Evolutionary conservation across 164 flowering plant genomes (phyloP).

Genomic region (Houttuynia cordata): DNA sequence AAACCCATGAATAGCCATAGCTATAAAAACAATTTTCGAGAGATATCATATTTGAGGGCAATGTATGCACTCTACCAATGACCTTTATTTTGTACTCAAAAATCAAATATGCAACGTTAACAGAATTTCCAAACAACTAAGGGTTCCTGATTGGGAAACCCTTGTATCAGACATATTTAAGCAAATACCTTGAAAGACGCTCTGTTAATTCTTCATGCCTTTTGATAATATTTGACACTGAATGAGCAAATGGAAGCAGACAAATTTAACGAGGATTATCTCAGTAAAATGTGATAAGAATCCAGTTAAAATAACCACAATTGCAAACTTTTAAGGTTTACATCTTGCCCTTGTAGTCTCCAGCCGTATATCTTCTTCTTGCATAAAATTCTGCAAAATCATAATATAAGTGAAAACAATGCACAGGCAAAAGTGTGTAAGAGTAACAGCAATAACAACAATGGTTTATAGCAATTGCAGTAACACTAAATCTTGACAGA

Average conservation of each 20-base stretch:
- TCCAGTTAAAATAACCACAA: background rate
- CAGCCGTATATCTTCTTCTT: conserved; percentile 47
- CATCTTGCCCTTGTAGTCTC: conserved; percentile 72
- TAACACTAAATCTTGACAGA: background rate
- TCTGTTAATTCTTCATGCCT: conserved; percentile 72
- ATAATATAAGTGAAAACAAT: background rate
- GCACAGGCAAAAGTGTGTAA: background rate
- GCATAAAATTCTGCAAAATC: conserved; percentile 35
- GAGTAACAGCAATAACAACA: background rate
- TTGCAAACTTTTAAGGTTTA: conserved; percentile 9
- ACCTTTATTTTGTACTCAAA: too few relatives aligned
- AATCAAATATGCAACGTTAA: background rate
- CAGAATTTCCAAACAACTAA: background rate
- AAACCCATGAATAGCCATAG: too few relatives aligned
- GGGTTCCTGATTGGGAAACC: background rate
- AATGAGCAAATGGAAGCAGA: conserved; percentile 4
- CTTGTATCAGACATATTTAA: background rate
- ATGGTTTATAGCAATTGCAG: background rate
- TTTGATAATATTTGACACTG: conserved; percentile 74
- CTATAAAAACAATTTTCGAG: too few relatives aligned
- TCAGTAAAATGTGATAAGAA: background rate
- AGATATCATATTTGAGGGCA: too few relatives aligned
- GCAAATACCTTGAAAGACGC: conserved; percentile 72
- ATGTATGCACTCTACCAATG: too few relatives aligned
- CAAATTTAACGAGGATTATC: conserved; percentile 3